Percentiles rank a stretch among this genome's conserved stretches.
phyloP scores from a whole-genome alignment of 805 yeast species.

The Hagleromyces aurorensis region DNA sequence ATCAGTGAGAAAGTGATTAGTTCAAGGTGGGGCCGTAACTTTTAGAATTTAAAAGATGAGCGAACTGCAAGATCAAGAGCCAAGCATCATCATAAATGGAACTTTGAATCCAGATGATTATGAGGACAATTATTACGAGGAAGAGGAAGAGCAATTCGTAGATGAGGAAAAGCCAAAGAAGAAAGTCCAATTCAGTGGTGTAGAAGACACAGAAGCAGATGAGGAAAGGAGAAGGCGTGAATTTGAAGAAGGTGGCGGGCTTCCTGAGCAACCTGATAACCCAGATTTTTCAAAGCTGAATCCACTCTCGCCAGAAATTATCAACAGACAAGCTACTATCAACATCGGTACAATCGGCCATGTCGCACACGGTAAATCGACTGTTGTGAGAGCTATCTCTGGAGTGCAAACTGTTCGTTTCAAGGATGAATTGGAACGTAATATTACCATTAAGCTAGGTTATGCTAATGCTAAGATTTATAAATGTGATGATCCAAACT shows the following conservation, averaged over 20 bases:
- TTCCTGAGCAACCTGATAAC: constrained; percentile 90
- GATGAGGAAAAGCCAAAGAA: constrained; percentile 45
- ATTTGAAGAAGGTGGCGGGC: constrained; percentile 96
- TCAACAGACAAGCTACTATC: constrained; percentile 97
- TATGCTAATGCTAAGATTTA: constrained; percentile 98
- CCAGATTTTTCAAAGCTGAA: constrained; percentile 77
- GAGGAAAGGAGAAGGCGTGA: constrained; percentile 76
- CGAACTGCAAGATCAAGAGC: constrained; percentile 76
- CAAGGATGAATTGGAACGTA: constrained; percentile 98
- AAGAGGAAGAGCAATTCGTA: constrained; percentile 33
- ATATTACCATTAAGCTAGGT: constrained; percentile 96
- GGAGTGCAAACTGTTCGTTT: constrained; percentile 99
- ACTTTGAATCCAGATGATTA: constrained; percentile 35
- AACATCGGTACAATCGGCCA: constrained; percentile 97
- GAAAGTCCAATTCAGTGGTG: constrained; percentile 72
- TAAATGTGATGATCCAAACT: constrained; percentile 75
- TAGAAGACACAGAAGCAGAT: constrained; percentile 53
- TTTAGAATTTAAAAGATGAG: constrained; percentile 52
- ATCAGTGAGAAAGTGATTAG: no score
- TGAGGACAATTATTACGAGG: constrained; percentile 33
- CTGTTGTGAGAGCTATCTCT: constrained; percentile 92
- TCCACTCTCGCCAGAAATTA: constrained; percentile 90
- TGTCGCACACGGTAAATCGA: constrained; percentile 92
- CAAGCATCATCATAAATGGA: constrained; percentile 73
- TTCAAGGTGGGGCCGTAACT: no score